Evolutionary conservation across 2,329 filamentous ascomycete species (phyloP), one percentile per base, ranked within the genome.

Genomic region (Nemania abortiva): DNA sequence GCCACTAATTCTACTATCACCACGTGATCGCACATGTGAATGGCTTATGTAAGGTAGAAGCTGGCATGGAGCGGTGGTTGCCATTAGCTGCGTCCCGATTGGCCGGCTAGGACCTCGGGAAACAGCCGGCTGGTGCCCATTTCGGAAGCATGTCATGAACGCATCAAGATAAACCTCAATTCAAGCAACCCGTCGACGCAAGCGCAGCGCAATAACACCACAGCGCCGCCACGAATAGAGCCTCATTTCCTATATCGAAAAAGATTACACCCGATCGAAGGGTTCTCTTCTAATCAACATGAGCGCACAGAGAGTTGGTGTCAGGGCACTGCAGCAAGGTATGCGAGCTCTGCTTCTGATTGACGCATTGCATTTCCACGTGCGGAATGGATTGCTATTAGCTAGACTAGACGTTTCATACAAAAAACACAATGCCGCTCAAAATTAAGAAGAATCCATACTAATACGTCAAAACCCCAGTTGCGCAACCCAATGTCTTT

Each of bases 271-370:
- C 31, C 45, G 27, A 11, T 39, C 27, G 52, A 60, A 5, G n/a
- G 37, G 49, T 37, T 4, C 6, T 2, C n/a, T n/a, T 27, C 37
- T 59, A 54, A 37, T 50, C 71, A 73, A 63, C 52, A 90, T 90
- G 87, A 86, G 84, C 79, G 83, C 85, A 77, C 85, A 87, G 76
- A 82, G 87, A 82, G 83, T 88, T 77, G 87, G 87, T 79, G 78
- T 88, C 74, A 84, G 85, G 81, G 87, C 87, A 79, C 80, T 89
- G 79, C 86, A 87, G 80, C 84, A 87, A 86, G 85, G 87, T 89
- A 79, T 75, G 84, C 56, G 34, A 63, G 47, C 50, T 62, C 66
- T 57, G 31, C 31, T 37, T 37, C 11, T 11, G 34, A 6, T 3
- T n/a, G 63, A 53, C 60, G 42, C 37, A 54, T 31, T 27, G 22